Percentiles rank a stretch among this genome's conserved stretches.
Evolutionary conservation across 257 asterid species (phyloP).

Genomic region (Solanum piurae): DNA sequence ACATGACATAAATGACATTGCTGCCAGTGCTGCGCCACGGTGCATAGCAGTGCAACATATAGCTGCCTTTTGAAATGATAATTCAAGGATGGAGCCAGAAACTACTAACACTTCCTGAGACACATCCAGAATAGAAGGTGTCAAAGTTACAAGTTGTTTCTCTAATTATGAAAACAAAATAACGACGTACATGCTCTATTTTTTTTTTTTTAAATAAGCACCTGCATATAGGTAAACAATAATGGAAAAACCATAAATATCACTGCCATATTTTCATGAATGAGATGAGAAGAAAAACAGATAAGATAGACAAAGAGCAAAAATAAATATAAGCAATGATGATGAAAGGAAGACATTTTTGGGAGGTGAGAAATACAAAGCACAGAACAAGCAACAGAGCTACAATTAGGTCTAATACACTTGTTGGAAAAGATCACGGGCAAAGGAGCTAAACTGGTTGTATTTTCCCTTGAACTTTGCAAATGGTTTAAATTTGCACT

Average conservation of each 20-base stretch:
- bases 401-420: not conserved
- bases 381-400: not conserved
- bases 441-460: not conserved
- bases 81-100: constrained; percentile 68
- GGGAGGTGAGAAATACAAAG: not conserved
- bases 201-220: not conserved
- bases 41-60: constrained; percentile 88
- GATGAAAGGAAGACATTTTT: not conserved
- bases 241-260: not conserved
- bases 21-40: constrained; percentile 89
- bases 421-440: not conserved
- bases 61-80: constrained; percentile 81
- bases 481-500: not conserved
- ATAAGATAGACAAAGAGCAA: not conserved
- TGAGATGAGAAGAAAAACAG: not conserved
- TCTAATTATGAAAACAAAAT: not conserved
- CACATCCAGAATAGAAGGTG: not conserved
- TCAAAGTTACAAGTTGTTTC: not conserved
- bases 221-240: not conserved
- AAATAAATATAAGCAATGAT: not conserved
- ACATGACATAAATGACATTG: constrained; percentile 82
- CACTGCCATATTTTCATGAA: not conserved
- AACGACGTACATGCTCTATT: not conserved
- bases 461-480: not conserved
- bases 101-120: constrained; percentile 67